A percentile compares a stretch with the other conserved stretches of the same genome.
phyloP scores from a whole-genome alignment of 2,329 filamentous ascomycete species.

The Claviceps sp. region DNA sequence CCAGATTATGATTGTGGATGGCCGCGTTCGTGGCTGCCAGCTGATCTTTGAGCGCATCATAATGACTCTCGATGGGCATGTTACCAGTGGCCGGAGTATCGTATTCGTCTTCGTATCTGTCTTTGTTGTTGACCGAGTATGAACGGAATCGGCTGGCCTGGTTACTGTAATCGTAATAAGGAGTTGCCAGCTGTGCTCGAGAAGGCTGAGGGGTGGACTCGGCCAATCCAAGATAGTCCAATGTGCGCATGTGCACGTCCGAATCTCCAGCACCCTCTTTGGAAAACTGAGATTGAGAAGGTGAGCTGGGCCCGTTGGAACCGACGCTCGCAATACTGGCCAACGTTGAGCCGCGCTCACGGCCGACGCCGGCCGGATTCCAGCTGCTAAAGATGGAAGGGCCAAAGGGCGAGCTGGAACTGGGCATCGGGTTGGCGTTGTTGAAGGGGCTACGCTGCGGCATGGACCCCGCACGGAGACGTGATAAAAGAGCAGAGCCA shows the following conservation, averaged over 20 bases:
- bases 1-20: slow-evolving; percentile 84
- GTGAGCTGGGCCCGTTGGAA: slow-evolving; percentile 82
- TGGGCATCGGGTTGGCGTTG: slow-evolving; percentile 29
- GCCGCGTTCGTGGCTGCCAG: slow-evolving; percentile 51
- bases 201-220: slow-evolving; percentile 83
- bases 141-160: slow-evolving; percentile 84
- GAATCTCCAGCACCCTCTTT: slow-evolving; percentile 73
- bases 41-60: slow-evolving; percentile 50
- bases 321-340: slow-evolving; percentile 72
- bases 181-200: slow-evolving; percentile 59
- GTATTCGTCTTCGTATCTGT: slow-evolving; percentile 84
- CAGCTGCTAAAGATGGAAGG: slow-evolving; percentile 85
- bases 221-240: slow-evolving; percentile 90
- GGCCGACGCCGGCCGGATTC: slow-evolving; percentile 50
- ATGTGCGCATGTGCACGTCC: slow-evolving; percentile 75
- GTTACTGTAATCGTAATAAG: slow-evolving; percentile 62
- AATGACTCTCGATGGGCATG: slow-evolving; percentile 39
- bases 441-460: slow-evolving; percentile 67
- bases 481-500: slow-evolving; percentile 65
- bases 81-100: slow-evolving; percentile 28
- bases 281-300: slow-evolving; percentile 74
- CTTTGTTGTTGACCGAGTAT: slow-evolving; percentile 96
- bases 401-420: slow-evolving; percentile 59
- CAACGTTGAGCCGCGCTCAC: slow-evolving; percentile 76
- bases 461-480: slow-evolving; percentile 85